Evolutionary conservation across 495 filamentous ascomycete species (phyloP), one percentile per base, ranked within the genome.

Genomic region (Penicillium cataractarum): DNA sequence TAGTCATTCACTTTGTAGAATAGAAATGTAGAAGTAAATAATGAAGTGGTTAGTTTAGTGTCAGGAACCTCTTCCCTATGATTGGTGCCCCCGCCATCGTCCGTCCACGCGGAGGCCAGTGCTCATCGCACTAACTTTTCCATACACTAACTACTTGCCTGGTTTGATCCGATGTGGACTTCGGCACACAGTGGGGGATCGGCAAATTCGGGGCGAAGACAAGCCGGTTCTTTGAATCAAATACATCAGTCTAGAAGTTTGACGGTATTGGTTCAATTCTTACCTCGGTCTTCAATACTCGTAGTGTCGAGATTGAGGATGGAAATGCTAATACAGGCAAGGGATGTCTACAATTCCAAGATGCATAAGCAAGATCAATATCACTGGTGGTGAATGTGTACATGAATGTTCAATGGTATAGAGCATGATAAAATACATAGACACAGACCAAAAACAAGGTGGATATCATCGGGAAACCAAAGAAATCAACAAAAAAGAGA

Each of bases 401-500:
- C 13, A 50, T 50, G 5, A n/a, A 27, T 6, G 4, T 8, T 39
- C 13, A 17, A 46, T 62, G 42, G 60, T 62, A 62, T 62, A 42
- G 29, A 35, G 55, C 42, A 22, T 40, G n/a, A 27, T 21, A 62
- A 24, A 46, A 55, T 29, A 37, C 39, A 51, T 37, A 3, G 24
- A 32, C 27, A 37, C 2, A 39, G 17, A 21, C 21, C 8, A 40
- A 32, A 53, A 40, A 44, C 54, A 57, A 19, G 33, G 60, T 63
- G 61, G 62, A 64, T 64, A 64, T 64, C 62, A 64, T 35, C 9
- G 32, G 22, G 35, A 56, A 24, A 56, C n/a, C 22, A 17, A 50
- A 46, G 8, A 21, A 33, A 55, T 39, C 15, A 31, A 37, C n/a
- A 60, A 8, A 27, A 60, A 42, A 31, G 31, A 51, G 13, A 24